These are phyloP conservation scores for Malassezia caprae DNA, from an alignment of 1,284 basidiomycete species.

Conservation along the genomic window DNA sequence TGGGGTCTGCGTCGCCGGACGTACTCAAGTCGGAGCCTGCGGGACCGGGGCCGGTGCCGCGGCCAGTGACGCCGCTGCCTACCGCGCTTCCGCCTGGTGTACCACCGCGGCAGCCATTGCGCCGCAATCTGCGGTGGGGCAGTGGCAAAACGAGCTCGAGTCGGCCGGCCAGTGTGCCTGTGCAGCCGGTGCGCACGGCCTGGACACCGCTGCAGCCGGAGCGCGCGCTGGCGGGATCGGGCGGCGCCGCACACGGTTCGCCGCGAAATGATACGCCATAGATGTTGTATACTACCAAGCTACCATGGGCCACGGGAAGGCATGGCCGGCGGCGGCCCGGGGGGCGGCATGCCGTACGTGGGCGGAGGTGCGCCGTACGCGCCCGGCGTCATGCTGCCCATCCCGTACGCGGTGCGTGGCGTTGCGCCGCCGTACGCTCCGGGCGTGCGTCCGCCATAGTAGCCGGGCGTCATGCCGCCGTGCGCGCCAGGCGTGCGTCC, in stretches of 20 bases:
- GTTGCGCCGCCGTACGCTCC: constrained; percentile 8
- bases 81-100: constrained; percentile 8
- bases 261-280: not conserved
- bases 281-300: not conserved
- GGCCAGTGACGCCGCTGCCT: constrained; percentile 18
- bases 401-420: constrained; percentile 6
- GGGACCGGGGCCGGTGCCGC: not conserved
- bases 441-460: constrained; percentile 14
- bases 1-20: not conserved
- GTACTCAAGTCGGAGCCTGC: not conserved
- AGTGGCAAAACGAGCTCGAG: constrained; percentile 39
- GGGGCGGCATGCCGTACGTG: constrained; percentile 4
- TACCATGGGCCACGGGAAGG: not conserved
- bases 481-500: constrained; percentile 27
- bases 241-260: not conserved
- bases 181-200: not conserved
- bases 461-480: constrained; percentile 18
- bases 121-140: constrained; percentile 44
- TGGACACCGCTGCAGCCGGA: not conserved
- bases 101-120: constrained; percentile 32
- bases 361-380: constrained; percentile 9
- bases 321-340: constrained; percentile 4
- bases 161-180: constrained; percentile 15
- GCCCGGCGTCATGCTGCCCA: constrained; percentile 13
- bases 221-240: not conserved